These are phyloP conservation scores for Cucurbitaria berberidis DNA, from an alignment of 2,329 filamentous ascomycete species.

Conservation along the genomic window DNA sequence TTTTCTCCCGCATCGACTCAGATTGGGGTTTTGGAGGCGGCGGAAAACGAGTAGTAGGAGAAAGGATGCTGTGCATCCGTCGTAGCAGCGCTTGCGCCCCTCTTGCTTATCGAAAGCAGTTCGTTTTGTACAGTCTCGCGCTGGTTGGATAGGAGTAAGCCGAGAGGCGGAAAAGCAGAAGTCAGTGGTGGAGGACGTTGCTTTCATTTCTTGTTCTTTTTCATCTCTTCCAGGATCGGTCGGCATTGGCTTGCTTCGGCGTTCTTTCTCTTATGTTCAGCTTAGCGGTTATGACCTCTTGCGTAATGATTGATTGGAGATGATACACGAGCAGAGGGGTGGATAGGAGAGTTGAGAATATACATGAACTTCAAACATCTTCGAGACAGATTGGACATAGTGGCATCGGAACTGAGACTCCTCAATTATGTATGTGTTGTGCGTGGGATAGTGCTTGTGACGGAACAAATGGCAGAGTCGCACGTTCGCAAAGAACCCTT, in stretches of 20 bases:
- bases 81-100: not conserved
- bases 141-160: not conserved
- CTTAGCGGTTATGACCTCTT: slow-evolving; percentile 24
- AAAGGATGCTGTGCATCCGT: slow-evolving; percentile 26
- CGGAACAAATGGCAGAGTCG: no score
- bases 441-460: no score
- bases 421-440: no score
- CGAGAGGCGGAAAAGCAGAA: not conserved
- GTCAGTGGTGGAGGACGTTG: not conserved
- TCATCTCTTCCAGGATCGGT: slow-evolving; percentile 4
- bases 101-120: not conserved
- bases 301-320: slow-evolving; percentile 35
- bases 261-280: no score
- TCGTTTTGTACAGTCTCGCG: not conserved
- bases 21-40: slow-evolving; percentile 26
- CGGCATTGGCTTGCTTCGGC: slow-evolving; percentile 8
- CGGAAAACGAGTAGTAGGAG: slow-evolving; percentile 11
- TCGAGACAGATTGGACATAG: no score
- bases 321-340: slow-evolving; percentile 9
- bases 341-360: slow-evolving; percentile 12
- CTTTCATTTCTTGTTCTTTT: slow-evolving; percentile 11
- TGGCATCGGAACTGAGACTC: no score
- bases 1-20: slow-evolving; percentile 26
- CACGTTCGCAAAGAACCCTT: no score
- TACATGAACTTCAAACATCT: slow-evolving; percentile 18